Evolutionary conservation across 345 rosid species (phyloP), one percentile per base, ranked within the genome.

Genomic region (Trapa bicornis): DNA sequence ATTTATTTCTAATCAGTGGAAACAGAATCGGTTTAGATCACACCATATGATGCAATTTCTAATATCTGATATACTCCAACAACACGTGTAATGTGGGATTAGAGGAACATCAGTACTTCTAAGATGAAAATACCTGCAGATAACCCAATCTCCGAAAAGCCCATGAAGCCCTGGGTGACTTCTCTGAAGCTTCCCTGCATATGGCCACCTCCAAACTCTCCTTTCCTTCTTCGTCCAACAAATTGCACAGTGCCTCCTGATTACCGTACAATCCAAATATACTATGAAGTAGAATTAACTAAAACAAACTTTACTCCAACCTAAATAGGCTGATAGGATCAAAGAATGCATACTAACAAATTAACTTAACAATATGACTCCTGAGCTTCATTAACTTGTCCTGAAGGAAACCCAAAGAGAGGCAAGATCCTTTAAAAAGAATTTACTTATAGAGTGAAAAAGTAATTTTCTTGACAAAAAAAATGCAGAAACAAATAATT

Each of bases 81-180:
- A 32, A 35, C 2, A 15, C 16, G 5, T 58, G 63, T 35, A 58
- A 58, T 58, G 16, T 32, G 37, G 63, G 37, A 32, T 4, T 35
- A 32, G 36, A 32, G 38, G 8, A 32, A 32, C 9, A 32, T 0
- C 5, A 5, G 33, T 58, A 29, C 33, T 58, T 3, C 32, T 32
- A 58, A 58, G 15, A 58, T 4, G 39, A 0, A 52, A 61, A 52
- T 56, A 85, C 89, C 84, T 87, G 97, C 67, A 94, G 79, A 76
- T 77, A 89, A 65, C 99, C 99, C 68, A 89, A 72, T 76, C 92
- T 80, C 3, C 86, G 78, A 72, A 87, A 94, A 47, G 99, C 96
- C 97, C 99, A 91, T 69, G 89, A 94, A 70, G 97, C 96, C 81
- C 91, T 87, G 0, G 99, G 92, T 8, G 97, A 94, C 74, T 83